Evolutionary conservation across 2,329 filamentous ascomycete genomes (phyloP).

Genomic region (Claviceps capensis): DNA sequence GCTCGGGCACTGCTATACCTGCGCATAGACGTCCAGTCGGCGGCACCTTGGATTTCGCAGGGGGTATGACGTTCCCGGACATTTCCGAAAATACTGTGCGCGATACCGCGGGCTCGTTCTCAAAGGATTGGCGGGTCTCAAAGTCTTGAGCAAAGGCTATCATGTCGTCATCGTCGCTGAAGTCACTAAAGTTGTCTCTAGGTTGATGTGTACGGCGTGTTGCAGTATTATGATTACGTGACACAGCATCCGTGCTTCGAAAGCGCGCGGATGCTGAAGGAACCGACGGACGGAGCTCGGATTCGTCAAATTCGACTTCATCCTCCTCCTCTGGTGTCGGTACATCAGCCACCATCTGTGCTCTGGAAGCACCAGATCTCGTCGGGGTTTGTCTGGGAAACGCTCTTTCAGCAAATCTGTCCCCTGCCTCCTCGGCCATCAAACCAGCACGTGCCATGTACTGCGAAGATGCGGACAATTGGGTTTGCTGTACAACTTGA

Average conservation of each 20-base stretch:
- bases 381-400: slow-evolving; percentile 15
- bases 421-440: slow-evolving; percentile 14
- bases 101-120: slow-evolving; percentile 9
- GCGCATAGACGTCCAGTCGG: slow-evolving; percentile 18
- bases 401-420: slow-evolving; percentile 6
- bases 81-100: slow-evolving; percentile 32
- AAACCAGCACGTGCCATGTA: slow-evolving; percentile 9
- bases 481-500: slow-evolving; percentile 40
- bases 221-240: not conserved
- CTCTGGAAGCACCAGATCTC: slow-evolving; percentile 1
- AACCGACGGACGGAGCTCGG: slow-evolving; percentile 8
- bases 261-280: not conserved
- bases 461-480: slow-evolving; percentile 21
- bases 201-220: slow-evolving; percentile 9
- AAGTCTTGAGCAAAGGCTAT: slow-evolving; percentile 37
- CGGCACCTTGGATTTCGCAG: slow-evolving; percentile 18
- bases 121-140: slow-evolving; percentile 26
- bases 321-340: slow-evolving; percentile 6
- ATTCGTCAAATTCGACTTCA: slow-evolving; percentile 18
- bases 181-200: slow-evolving; percentile 29
- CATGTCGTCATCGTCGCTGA: slow-evolving; percentile 38
- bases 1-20: slow-evolving; percentile 11
- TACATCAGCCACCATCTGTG: not conserved
- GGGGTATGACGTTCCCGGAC: slow-evolving; percentile 29
- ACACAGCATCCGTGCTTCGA: not conserved